Base-by-base conservation (phyloP, 768 basidiomycete species). In the Mrakia gelida region DNA sequence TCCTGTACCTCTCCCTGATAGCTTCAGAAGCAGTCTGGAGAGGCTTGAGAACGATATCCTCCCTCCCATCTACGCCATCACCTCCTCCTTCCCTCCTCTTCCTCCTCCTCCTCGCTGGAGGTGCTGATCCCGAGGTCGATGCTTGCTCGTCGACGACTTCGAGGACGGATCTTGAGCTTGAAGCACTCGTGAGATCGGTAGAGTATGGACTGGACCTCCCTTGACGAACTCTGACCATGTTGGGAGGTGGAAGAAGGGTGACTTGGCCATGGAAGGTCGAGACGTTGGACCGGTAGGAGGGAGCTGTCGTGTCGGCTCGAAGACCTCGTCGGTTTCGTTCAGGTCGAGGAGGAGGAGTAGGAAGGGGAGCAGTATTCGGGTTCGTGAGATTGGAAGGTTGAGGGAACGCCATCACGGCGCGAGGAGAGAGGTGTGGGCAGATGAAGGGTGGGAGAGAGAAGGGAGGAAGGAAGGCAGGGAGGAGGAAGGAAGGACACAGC, bases 241-340 rank as follows among this genome's bases (percentile, higher is more conserved):
- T 73, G 52, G 73, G 73, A 52, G 73, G 73, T 10, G 73, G 73
- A 6, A 56, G 73, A 9, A 73, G 61, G 3, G 73, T 73, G 21
- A 56, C 41, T n/a, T 73, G 73, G 30, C 73, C 73, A 26, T 73
- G 73, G 32, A 59, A 56, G 34, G 61, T 59, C 6, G 45, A 62
- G 41, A 59, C 73, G 41, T 73, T 73, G 23, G 56, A 32, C 21
- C 32, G 16, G 54, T 54, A 73, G 16, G 41, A 30, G 9, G 73
- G 73, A 54, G 54, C 56, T 7, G 52, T 26, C 5, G 54, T 59
- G 41, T 73, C 73, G 30, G 73, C 73, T 62, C 73, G 49, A 3
- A 73, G 32, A 10, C 73, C 73, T 38, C 73, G 49, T n/a, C 56
- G 34, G n/a, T 73, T 73, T 32, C 73, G 67, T 18, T n/a, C 67